These are phyloP conservation scores for Cyanidiococcus yangmingshanensis DNA, from an alignment of 23 red algal genomes.

Conservation along the genomic window DNA sequence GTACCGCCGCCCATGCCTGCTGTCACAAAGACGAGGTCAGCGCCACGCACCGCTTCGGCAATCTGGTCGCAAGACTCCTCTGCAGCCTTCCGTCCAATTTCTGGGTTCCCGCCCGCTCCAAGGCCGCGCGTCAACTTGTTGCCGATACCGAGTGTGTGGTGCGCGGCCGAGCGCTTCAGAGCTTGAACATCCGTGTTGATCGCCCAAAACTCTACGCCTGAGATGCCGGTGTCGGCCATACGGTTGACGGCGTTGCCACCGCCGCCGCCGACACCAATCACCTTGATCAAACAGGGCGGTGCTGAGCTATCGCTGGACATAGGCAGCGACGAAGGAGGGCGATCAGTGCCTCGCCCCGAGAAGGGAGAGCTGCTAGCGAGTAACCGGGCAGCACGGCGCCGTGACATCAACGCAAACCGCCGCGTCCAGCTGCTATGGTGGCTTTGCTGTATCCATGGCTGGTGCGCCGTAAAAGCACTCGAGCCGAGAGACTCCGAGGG, in stretches of 20 bases:
- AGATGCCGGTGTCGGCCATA: constrained; percentile 26
- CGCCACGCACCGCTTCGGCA: constrained; percentile 23
- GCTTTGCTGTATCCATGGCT: background rate
- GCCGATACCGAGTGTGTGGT: constrained; percentile 22
- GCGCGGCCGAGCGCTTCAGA: constrained; percentile 14
- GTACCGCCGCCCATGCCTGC: constrained; percentile 35
- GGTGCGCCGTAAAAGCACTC: background rate
- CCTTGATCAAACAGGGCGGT: constrained; percentile 26
- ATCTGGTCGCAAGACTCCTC: constrained; percentile 30
- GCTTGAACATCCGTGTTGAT: constrained; percentile 36
- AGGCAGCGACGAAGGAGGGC: background rate
- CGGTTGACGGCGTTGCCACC: constrained; percentile 36
- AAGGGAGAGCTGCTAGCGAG: background rate
- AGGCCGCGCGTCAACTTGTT: constrained; percentile 24
- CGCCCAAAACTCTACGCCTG: constrained; percentile 31
- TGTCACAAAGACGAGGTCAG: constrained; percentile 33
- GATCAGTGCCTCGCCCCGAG: background rate
- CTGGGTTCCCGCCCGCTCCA: constrained; percentile 31
- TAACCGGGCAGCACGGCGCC: background rate
- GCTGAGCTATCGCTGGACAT: background rate
- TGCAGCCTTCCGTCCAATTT: constrained; percentile 26
- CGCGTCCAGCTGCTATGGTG: background rate
- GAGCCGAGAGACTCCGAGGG: background rate
- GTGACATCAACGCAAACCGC: background rate
- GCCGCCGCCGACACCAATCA: constrained; percentile 32